A percentile compares a stretch with the other conserved stretches of the same genome.
phyloP scores from a whole-genome alignment of 2,329 filamentous ascomycete species.

The Aureobasidium musti region DNA sequence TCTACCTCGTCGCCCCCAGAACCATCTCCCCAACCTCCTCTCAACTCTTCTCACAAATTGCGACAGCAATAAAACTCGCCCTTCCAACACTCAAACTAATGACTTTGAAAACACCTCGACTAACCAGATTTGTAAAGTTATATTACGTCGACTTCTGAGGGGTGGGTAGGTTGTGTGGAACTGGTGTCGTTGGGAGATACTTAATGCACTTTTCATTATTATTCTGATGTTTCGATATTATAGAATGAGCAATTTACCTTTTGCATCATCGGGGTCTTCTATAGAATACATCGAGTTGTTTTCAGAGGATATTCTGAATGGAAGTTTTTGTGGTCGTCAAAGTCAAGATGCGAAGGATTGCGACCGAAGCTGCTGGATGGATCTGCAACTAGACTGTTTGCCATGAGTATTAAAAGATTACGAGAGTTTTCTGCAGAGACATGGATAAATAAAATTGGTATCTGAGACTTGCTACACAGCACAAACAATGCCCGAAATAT shows the following conservation, averaged over 20 bases:
- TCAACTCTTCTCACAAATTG: not conserved
- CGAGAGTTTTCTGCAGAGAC: not conserved
- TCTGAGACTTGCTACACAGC: not conserved
- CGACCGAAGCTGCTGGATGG: not conserved
- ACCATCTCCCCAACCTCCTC: not conserved
- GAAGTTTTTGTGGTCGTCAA: not conserved
- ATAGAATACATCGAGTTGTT: not conserved
- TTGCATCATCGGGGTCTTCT: not conserved
- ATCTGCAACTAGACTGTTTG: not conserved
- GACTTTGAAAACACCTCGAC: not conserved
- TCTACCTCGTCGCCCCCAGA: not conserved
- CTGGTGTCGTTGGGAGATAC: too few species aligned
- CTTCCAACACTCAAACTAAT: constrained; percentile 9
- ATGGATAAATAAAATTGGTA: not conserved
- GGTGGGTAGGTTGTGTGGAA: not conserved
- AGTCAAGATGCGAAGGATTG: not conserved
- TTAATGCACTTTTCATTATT: too few species aligned
- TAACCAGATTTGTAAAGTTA: not conserved
- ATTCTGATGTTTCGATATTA: too few species aligned
- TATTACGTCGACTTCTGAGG: constrained; percentile 12
- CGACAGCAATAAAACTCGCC: constrained; percentile 12
- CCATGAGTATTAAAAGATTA: not conserved
- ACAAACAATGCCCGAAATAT: not conserved
- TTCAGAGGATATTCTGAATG: not conserved
- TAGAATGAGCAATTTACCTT: not conserved